phyloP scores from a whole-genome alignment of 805 yeast genomes.

The Debaryomyces castellii region DNA sequence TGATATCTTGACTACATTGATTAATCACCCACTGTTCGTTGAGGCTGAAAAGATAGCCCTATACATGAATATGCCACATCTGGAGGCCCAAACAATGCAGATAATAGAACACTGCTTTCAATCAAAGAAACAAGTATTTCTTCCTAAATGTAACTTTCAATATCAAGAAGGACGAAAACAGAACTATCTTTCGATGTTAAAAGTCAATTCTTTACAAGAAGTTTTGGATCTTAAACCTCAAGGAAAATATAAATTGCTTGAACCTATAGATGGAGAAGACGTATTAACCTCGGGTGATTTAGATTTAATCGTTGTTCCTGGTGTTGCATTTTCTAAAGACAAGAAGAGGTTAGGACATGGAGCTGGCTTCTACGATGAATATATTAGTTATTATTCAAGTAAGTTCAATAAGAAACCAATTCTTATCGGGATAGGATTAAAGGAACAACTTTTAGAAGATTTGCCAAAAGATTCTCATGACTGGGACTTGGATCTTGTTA shows the following conservation, averaged over 20 bases:
- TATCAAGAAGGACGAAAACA: constrained; percentile 28
- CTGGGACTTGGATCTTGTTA: constrained; percentile 53
- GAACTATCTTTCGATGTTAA: constrained; percentile 55
- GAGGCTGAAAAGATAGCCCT: constrained; percentile 55
- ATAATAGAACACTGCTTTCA: constrained; percentile 54
- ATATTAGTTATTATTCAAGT: constrained; percentile 20
- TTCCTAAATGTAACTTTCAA: constrained; percentile 52
- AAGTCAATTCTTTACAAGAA: constrained; percentile 40
- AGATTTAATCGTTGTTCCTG: constrained; percentile 81
- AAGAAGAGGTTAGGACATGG: constrained; percentile 83
- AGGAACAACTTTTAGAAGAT: constrained; percentile 54
- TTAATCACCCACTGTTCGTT: constrained; percentile 34
- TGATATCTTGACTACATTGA: constrained; percentile 17
- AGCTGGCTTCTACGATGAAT: constrained; percentile 86
- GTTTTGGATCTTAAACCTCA: constrained; percentile 54
- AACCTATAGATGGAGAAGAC: constrained; percentile 52
- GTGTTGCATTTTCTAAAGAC: constrained; percentile 66
- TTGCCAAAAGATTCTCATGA: constrained; percentile 68
- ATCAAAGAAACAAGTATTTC: constrained; percentile 50
- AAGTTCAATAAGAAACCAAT: constrained; percentile 32
- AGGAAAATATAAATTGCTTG: constrained; percentile 67
- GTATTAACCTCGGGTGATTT: constrained; percentile 31
- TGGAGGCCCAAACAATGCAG: constrained; percentile 63
- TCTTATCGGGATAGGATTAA: constrained; percentile 64
- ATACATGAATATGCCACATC: constrained; percentile 72